These are phyloP conservation scores for Cicer arietinum DNA, from an alignment of 306 rosid species.

Conservation along the genomic window DNA sequence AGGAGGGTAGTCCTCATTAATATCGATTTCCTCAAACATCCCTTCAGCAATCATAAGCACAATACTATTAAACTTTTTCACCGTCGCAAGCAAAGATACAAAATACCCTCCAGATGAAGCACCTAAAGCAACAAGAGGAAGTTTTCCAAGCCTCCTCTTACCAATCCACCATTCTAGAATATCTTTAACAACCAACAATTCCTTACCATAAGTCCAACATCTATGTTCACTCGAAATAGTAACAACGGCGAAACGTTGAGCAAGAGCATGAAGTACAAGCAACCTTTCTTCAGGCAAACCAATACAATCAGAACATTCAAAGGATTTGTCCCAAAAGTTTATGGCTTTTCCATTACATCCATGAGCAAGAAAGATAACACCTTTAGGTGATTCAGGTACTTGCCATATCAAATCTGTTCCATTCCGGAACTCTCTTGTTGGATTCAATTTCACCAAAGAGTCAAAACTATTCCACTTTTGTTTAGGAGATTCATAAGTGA, in stretches of 20 bases:
- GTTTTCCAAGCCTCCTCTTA: conserved; percentile 64
- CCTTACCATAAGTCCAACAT: conserved; percentile 78
- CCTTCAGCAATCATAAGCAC: conserved; percentile 93
- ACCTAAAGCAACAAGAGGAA: conserved; percentile 85
- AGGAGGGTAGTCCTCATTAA: conserved; percentile 69
- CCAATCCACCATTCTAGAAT: conserved; percentile 74
- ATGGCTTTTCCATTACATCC: conserved; percentile 79
- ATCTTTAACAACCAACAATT: conserved; percentile 61
- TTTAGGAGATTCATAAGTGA: conserved; percentile 44
- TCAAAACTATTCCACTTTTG: conserved; percentile 71
- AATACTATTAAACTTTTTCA: conserved; percentile 63
- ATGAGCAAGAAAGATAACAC: conserved; percentile 89
- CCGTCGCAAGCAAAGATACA: conserved; percentile 78
- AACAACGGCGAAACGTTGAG: conserved; percentile 70
- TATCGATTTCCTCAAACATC: conserved; percentile 64
- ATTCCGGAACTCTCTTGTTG: conserved; percentile 62
- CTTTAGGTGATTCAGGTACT: conserved; percentile 79
- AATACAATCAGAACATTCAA: conserved; percentile 66
- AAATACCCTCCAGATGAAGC: conserved; percentile 95
- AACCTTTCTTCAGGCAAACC: conserved; percentile 94
- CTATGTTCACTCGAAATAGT: conserved; percentile 70
- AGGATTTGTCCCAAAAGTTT: conserved; percentile 86
- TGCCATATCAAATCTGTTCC: conserved; percentile 88
- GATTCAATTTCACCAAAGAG: conserved; percentile 61
- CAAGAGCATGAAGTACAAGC: conserved; percentile 73